Evolutionary conservation across 176 grass and related monocot species (phyloP).

Genomic region (Sorghum bicolor): Sorghum_bicolor_NCBIv3 NC_012872.2:60244501-60245000

Average conservation of each 20-base stretch:
- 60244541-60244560: constrained; percentile 42
- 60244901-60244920: constrained; percentile 70
- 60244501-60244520: constrained; percentile 20
- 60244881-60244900: constrained; percentile 53
- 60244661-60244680: constrained; percentile 81
- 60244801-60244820: constrained; percentile 82
- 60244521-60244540: constrained; percentile 24
- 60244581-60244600: constrained; percentile 81
- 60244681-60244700: constrained; percentile 80
- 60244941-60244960: constrained; percentile 55
- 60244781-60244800: constrained; percentile 68
- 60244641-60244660: constrained; percentile 62
- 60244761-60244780: constrained; percentile 67
- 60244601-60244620: constrained; percentile 59
- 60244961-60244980: constrained; percentile 52
- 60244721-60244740: constrained; percentile 63
- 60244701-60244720: constrained; percentile 74
- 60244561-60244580: constrained; percentile 62
- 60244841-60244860: constrained; percentile 79
- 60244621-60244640: constrained; percentile 61
- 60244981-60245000: constrained; percentile 70
- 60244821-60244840: constrained; percentile 68
- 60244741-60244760: constrained; percentile 58
- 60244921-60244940: constrained; percentile 83
- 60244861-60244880: constrained; percentile 64